Conservation (phyloP, 148 eudicot species). For the Heliamphora exappendiculata region DNA sequence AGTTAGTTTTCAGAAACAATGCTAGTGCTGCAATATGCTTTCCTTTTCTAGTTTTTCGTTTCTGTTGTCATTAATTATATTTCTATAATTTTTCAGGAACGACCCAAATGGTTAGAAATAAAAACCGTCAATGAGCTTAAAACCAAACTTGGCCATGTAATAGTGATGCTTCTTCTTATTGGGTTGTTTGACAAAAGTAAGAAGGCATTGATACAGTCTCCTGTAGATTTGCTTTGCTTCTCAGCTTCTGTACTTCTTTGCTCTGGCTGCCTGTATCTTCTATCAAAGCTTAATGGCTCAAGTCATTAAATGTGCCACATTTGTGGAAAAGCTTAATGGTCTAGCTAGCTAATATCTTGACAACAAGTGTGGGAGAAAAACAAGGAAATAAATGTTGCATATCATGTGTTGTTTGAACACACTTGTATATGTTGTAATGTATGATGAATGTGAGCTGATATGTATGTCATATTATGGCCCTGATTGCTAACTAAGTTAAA, state of each 20-base stretch:
- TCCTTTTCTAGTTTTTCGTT: not conserved
- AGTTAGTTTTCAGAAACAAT: not conserved
- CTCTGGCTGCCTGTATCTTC: constrained; percentile 68
- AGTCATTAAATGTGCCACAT: constrained; percentile 7
- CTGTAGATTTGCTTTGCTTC: constrained; percentile 84
- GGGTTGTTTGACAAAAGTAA: constrained; percentile 85
- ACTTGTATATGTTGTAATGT: not conserved
- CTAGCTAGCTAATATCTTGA: not conserved
- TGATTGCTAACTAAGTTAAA: too few species aligned
- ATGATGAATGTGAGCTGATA: not conserved
- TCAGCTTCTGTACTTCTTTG: constrained; percentile 81
- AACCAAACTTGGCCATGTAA: constrained; percentile 92
- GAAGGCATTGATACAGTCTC: constrained; percentile 57
- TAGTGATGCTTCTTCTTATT: constrained; percentile 86
- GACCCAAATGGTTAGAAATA: constrained; percentile 86
- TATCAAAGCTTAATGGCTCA: constrained; percentile 71
- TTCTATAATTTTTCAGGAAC: constrained; percentile 47
- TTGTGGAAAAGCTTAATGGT: too few species aligned
- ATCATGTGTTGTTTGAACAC: not conserved
- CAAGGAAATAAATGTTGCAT: not conserved
- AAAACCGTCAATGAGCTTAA: constrained; percentile 80
- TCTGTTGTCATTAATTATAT: not conserved
- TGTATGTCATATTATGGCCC: too few species aligned
- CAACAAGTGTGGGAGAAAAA: not conserved
- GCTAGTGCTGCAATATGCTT: too few species aligned